Conservation (phyloP, 176 grass and related monocot genomes). For the Oryza rufipogon region DNA sequence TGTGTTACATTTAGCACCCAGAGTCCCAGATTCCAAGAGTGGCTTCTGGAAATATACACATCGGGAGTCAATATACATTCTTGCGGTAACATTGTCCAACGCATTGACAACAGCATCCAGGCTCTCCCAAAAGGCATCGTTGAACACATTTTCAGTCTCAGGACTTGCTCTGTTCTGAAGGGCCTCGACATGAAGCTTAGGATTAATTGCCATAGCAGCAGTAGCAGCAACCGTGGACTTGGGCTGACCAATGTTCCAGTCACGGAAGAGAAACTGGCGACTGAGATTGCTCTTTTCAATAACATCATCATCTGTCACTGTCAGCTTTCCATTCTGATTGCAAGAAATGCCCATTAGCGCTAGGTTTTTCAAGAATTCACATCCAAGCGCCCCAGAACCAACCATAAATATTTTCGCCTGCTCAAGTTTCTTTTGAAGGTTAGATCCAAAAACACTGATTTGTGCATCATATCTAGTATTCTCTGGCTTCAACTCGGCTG, state of each 20-base stretch:
- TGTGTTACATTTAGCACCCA: slow-evolving; percentile 96
- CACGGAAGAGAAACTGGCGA: slow-evolving; percentile 94
- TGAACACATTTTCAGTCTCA: slow-evolving; percentile 92
- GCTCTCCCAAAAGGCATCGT: slow-evolving; percentile 85
- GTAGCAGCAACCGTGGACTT: slow-evolving; percentile 92
- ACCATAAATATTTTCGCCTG: slow-evolving; percentile 88
- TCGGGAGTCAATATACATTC: slow-evolving; percentile 91
- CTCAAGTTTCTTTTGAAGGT: slow-evolving; percentile 82
- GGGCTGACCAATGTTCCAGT: slow-evolving; percentile 93
- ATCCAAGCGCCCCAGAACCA: slow-evolving; percentile 88
- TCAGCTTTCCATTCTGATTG: slow-evolving; percentile 65
- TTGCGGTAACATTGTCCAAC: slow-evolving; percentile 83
- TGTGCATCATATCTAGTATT: slow-evolving; percentile 86
- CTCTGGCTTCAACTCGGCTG: slow-evolving; percentile 61
- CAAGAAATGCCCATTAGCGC: slow-evolving; percentile 92
- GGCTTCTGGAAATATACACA: slow-evolving; percentile 94
- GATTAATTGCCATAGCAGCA: slow-evolving; percentile 72
- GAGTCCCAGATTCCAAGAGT: slow-evolving; percentile 87
- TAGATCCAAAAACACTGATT: slow-evolving; percentile 82
- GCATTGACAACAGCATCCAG: slow-evolving; percentile 89
- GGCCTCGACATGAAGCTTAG: slow-evolving; percentile 71
- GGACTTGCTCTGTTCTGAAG: slow-evolving; percentile 92
- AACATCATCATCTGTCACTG: slow-evolving; percentile 91
- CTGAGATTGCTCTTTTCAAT: slow-evolving; percentile 98
- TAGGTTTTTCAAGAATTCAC: slow-evolving; percentile 93